Base-by-base conservation (phyloP, 768 basidiomycete genomes). In the Amanita rubescens region DNA sequence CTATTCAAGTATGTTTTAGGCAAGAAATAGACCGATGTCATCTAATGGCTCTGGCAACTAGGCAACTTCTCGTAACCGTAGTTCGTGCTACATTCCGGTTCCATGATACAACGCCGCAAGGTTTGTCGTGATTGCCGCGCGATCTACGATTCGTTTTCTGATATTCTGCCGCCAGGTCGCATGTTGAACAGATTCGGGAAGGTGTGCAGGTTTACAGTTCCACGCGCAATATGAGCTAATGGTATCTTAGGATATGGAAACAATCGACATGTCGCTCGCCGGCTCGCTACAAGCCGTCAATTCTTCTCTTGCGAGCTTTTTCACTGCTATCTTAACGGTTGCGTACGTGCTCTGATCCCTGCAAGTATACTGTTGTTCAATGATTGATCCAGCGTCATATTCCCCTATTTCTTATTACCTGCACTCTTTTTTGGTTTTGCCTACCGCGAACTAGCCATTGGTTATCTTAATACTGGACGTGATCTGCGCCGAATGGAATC, bases 401-500 rank as follows among this genome's bases (percentile, higher is more conserved):
- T 94, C 65, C 94, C 94, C 0, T 73, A 75, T 50, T 96, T 95
- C 78, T 69, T 94, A 17, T 55, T 94, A 30, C 91, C 93, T 0
- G 90, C 89, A 0, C 58, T 74, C 9, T 59, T 90, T 56, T 82
- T 96, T 35, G 89, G 87, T 1, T 81, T 76, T 57, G 75, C 81
- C 20, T 94, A 94, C 62, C 83, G 82, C 42, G 66, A 76, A 30
- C 71, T 90, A 15, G 81, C 85, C 1, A 71, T 85, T 49, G 85
- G 85, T 1, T 90, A 90, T 65, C 71, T 89, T 49, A 83, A 82
- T 60, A 89, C 88, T 0, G 88, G 90, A 0, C 80, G 92, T 42
- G 91, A 94, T 62, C 70, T 95, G 17, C 79, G 91, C 54, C 78
- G 94, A 17, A 90, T 96, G 84, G 94, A 95, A 65, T 90, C 90